These are phyloP conservation scores for Chrysoporthe cubensis DNA, from an alignment of 2,329 filamentous ascomycete genomes.

Conservation along the genomic window DNA sequence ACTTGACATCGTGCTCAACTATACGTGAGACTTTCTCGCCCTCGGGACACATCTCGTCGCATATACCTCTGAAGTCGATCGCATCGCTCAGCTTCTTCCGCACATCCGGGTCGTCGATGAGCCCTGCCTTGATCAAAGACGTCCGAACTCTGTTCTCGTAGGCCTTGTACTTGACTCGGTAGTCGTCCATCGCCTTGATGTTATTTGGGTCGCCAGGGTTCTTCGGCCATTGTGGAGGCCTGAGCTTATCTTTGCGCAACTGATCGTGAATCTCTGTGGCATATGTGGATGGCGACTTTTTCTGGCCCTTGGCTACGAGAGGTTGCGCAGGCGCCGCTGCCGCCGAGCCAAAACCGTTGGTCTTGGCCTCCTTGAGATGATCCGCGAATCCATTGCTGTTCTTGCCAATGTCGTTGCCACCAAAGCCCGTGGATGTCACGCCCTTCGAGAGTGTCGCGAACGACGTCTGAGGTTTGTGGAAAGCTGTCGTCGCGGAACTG, in stretches of 20 bases:
- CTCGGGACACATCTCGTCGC: slow-evolving; percentile 71
- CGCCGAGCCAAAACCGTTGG: slow-evolving; percentile 17
- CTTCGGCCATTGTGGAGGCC: slow-evolving; percentile 58
- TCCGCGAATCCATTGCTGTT: slow-evolving; percentile 25
- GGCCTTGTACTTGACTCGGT: slow-evolving; percentile 59
- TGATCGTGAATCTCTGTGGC: slow-evolving; percentile 57
- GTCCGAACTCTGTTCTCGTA: slow-evolving; percentile 62
- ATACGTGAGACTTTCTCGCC: slow-evolving; percentile 68
- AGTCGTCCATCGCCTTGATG: slow-evolving; percentile 55
- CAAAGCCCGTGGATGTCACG: slow-evolving; percentile 13
- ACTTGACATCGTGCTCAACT: slow-evolving; percentile 61
- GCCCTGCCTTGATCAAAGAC: slow-evolving; percentile 60
- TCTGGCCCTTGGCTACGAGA: slow-evolving; percentile 8
- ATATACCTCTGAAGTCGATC: slow-evolving; percentile 69
- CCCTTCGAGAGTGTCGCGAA: slow-evolving; percentile 7
- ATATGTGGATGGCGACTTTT: slow-evolving; percentile 38
- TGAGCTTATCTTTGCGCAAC: slow-evolving; percentile 58
- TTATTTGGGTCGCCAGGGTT: slow-evolving; percentile 57
- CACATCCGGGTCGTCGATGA: slow-evolving; percentile 69
- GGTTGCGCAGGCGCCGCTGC: slow-evolving; percentile 16
- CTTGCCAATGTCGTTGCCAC: slow-evolving; percentile 20
- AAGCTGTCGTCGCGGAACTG: slow-evolving; percentile 14
- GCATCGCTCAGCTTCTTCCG: slow-evolving; percentile 65
- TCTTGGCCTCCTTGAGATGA: slow-evolving; percentile 12
- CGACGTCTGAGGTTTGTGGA: slow-evolving; percentile 16